These are phyloP conservation scores for Dendrobium huoshanense DNA, from an alignment of 106 monocot species.

Conservation along the genomic window DNA sequence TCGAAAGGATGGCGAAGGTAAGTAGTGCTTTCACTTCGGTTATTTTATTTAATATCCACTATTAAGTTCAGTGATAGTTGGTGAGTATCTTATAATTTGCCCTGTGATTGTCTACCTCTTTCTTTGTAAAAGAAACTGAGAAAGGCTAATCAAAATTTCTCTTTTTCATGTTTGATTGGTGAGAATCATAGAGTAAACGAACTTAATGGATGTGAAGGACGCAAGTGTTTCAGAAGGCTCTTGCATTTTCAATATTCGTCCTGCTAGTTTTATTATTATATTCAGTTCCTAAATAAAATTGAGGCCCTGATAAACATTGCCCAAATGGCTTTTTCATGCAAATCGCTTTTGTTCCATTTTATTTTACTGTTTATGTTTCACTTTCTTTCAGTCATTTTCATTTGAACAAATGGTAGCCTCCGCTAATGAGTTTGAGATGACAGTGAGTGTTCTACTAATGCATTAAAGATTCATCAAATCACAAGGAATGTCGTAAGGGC, in stretches of 20 bases:
- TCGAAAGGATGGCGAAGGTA: constrained; percentile 27
- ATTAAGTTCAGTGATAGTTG: not conserved
- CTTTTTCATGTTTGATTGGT: not conserved
- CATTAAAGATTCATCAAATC: not conserved
- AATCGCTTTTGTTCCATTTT: not conserved
- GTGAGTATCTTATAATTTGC: not conserved
- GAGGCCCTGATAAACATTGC: not conserved
- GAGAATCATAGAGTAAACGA: not conserved
- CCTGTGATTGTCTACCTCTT: not conserved
- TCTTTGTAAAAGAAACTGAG: not conserved
- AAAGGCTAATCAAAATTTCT: not conserved
- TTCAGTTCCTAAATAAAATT: not conserved
- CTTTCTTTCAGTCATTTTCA: not conserved
- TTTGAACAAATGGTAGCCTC: not conserved
- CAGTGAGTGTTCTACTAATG: not conserved
- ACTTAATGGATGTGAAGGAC: not conserved
- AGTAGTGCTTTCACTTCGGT: not conserved
- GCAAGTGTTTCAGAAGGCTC: not conserved
- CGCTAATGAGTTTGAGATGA: not conserved
- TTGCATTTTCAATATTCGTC: not conserved
- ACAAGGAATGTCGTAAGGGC: not conserved
- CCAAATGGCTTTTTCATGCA: not conserved
- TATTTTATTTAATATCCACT: not conserved
- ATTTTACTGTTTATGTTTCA: not conserved
- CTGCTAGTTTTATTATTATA: not conserved